Evolutionary conservation across 352 stramenopile genomes (phyloP).

Genomic region (Pythium biforme): DNA sequence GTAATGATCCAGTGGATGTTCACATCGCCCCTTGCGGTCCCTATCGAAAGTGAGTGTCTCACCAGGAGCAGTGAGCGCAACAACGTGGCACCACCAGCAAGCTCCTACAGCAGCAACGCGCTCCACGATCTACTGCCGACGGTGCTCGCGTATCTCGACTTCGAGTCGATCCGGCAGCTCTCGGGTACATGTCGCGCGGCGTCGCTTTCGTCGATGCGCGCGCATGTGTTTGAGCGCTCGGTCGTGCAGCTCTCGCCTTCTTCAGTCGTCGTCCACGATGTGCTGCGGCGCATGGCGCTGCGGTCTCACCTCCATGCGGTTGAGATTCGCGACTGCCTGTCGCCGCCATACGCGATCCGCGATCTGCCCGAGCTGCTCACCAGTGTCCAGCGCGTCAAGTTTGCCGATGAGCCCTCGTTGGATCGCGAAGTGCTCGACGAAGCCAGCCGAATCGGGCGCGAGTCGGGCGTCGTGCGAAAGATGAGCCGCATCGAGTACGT

Average conservation of each 20-base stretch:
- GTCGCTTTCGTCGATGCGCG: neutral
- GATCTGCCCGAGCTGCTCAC: constrained; percentile 7
- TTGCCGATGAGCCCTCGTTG: constrained; percentile 5
- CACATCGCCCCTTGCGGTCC: neutral
- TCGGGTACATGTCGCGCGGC: constrained; percentile 16
- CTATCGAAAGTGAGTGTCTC: too few species aligned
- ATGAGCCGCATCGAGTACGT: neutral
- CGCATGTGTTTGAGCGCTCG: constrained; percentile 6
- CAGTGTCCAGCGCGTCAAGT: constrained; percentile 4
- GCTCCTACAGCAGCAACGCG: neutral
- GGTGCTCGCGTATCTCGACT: constrained; percentile 18
- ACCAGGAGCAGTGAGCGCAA: too few species aligned
- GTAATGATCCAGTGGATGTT: constrained; percentile 10
- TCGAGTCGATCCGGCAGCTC: constrained; percentile 8
- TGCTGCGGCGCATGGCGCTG: constrained; percentile 15
- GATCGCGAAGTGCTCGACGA: constrained; percentile 15
- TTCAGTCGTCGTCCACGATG: constrained; percentile 10
- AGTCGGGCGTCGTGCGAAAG: neutral
- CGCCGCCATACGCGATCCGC: neutral
- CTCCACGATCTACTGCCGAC: constrained; percentile 8
- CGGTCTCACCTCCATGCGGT: constrained; percentile 3
- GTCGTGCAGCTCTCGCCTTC: constrained; percentile 15
- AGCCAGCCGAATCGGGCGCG: neutral
- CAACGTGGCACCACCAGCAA: too few species aligned
- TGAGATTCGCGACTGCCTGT: constrained; percentile 15